phyloP scores from a whole-genome alignment of 495 filamentous ascomycete species.

The Hypomontagnella monticulosa region DNA sequence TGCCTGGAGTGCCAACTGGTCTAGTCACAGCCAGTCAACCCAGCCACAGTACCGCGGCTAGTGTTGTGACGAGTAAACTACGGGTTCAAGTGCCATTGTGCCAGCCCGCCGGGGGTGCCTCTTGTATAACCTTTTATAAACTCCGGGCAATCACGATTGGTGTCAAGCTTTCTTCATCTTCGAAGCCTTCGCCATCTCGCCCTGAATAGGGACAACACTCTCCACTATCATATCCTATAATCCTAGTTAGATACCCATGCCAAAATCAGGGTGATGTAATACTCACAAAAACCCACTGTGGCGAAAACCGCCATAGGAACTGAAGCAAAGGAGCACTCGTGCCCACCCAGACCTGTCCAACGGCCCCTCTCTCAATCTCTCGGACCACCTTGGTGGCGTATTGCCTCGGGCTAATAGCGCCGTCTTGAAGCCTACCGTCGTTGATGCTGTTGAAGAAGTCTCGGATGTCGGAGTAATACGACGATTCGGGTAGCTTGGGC shows the following conservation, averaged over 20 bases:
- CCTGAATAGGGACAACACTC: neutral
- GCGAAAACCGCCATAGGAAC: neutral
- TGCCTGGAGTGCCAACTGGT: no score
- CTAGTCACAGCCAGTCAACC: no score
- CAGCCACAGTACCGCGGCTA: no score
- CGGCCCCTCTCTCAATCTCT: neutral
- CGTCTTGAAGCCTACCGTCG: neutral
- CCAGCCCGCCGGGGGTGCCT: no score
- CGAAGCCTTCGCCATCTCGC: constrained; percentile 2
- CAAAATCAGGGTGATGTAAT: neutral
- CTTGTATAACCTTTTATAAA: no score
- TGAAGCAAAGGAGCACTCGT: neutral
- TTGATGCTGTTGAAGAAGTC: neutral
- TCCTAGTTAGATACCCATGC: neutral
- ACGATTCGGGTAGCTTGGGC: neutral
- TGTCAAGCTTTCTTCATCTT: neutral
- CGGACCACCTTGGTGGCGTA: constrained; percentile 1
- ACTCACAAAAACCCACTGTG: neutral
- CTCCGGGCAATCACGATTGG: no score
- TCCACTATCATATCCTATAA: constrained; percentile 1
- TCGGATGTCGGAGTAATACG: neutral
- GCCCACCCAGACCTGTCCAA: neutral
- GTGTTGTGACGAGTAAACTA: no score
- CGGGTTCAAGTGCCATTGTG: no score
- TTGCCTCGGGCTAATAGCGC: neutral